phyloP scores from a whole-genome alignment of 495 filamentous ascomycete genomes.

The Entonaema liquescens region DNA sequence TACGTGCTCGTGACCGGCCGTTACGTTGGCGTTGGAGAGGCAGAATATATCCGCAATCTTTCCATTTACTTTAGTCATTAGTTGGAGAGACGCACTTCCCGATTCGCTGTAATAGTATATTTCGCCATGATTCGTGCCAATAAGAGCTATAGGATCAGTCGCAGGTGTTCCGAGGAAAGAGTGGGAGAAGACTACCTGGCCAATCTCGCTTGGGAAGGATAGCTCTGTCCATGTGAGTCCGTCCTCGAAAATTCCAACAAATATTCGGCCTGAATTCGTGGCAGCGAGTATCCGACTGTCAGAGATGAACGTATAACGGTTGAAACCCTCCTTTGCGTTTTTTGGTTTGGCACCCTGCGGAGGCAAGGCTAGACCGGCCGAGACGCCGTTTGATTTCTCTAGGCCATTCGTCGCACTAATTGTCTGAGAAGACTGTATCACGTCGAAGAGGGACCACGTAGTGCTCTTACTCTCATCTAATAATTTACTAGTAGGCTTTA shows the following conservation, averaged over 20 bases:
- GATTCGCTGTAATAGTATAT: slow-evolving; percentile 57
- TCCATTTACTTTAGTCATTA: slow-evolving; percentile 46
- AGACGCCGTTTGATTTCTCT: not conserved
- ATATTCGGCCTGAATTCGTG: slow-evolving; percentile 67
- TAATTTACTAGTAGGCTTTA: slow-evolving; percentile 1
- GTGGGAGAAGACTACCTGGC: slow-evolving; percentile 43
- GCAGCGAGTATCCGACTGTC: slow-evolving; percentile 64
- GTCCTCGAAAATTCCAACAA: slow-evolving; percentile 56
- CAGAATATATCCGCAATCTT: slow-evolving; percentile 66
- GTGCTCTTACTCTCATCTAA: slow-evolving; percentile 5
- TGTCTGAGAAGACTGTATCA: slow-evolving; percentile 19
- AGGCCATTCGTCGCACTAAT: not conserved
- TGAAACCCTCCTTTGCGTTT: slow-evolving; percentile 60
- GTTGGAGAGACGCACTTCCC: slow-evolving; percentile 28
- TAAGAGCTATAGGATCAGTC: slow-evolving; percentile 50
- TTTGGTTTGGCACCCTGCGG: slow-evolving; percentile 33
- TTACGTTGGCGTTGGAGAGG: slow-evolving; percentile 25
- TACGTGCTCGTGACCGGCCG: not conserved
- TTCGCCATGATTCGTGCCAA: slow-evolving; percentile 64
- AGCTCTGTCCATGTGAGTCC: slow-evolving; percentile 52
- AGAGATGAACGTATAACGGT: slow-evolving; percentile 71
- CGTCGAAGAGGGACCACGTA: slow-evolving; percentile 33
- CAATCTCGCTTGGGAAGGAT: slow-evolving; percentile 44
- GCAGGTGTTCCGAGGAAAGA: slow-evolving; percentile 33
- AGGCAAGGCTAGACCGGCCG: not conserved